Conservation (phyloP, 345 rosid species). For the Pelargonium nanum region DNA sequence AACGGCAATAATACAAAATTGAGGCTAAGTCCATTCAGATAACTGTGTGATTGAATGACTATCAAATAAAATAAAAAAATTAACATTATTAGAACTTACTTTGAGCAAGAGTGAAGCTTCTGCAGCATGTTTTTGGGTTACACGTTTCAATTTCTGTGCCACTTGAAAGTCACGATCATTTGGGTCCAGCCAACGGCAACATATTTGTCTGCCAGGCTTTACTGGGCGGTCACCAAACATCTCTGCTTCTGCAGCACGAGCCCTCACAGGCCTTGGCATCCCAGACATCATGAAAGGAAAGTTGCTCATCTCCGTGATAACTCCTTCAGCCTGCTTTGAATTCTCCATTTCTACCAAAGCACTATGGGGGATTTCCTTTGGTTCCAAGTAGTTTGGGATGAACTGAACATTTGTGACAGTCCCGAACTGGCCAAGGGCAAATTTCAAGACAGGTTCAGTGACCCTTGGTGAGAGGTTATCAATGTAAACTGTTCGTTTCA, state of each 20-base stretch:
- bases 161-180: slow-evolving; percentile 43
- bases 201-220: slow-evolving; percentile 39
- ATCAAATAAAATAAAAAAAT: not conserved
- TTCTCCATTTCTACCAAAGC: slow-evolving; percentile 66
- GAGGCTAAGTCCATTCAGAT: too few species aligned
- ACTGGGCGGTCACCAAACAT: slow-evolving; percentile 59
- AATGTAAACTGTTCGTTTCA: slow-evolving; percentile 48
- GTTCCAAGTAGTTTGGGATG: slow-evolving; percentile 44
- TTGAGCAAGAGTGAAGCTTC: slow-evolving; percentile 39
- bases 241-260: slow-evolving; percentile 38
- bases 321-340: slow-evolving; percentile 24
- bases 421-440: slow-evolving; percentile 69
- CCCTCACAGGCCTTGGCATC: slow-evolving; percentile 85
- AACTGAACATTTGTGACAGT: slow-evolving; percentile 40
- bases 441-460: slow-evolving; percentile 34
- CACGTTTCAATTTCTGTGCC: slow-evolving; percentile 37
- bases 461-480: slow-evolving; percentile 67
- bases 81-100: slow-evolving; percentile 22
- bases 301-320: slow-evolving; percentile 15
- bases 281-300: slow-evolving; percentile 73
- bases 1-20: too few species aligned
- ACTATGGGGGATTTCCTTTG: slow-evolving; percentile 24
- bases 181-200: slow-evolving; percentile 40
- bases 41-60: not conserved
- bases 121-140: slow-evolving; percentile 34